Evolutionary conservation across 257 asterid genomes (phyloP).

Genomic region (Primulina tabacum): DNA sequence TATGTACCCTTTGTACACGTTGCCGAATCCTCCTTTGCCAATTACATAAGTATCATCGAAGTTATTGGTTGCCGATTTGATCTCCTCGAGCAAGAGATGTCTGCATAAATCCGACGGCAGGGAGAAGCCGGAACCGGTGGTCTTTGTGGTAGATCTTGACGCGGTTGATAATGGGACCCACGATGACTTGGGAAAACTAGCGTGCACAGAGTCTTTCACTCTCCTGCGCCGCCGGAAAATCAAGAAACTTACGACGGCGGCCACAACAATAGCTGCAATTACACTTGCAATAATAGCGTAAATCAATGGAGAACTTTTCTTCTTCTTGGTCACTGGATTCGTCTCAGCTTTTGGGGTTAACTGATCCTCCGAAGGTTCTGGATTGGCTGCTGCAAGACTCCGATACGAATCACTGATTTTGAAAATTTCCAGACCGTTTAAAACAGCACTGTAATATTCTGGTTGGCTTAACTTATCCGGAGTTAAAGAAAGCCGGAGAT

Average conservation of each 20-base stretch:
- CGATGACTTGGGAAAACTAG: conserved; percentile 30
- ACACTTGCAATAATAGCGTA: conserved; percentile 30
- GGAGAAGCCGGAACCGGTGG: neutral
- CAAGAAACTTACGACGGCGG: conserved; percentile 24
- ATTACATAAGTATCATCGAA: conserved; percentile 38
- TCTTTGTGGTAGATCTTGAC: conserved; percentile 30
- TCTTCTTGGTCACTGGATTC: neutral
- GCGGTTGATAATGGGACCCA: conserved; percentile 31
- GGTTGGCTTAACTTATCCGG: conserved; percentile 16
- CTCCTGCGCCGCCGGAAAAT: conserved; percentile 30
- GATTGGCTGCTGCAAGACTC: conserved; percentile 50
- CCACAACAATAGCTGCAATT: conserved; percentile 24
- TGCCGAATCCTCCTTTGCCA: conserved; percentile 63
- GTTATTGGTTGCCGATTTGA: conserved; percentile 39
- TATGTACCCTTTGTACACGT: conserved; percentile 49
- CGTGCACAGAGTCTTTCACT: conserved; percentile 24
- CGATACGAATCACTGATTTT: conserved; percentile 33
- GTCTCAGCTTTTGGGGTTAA: neutral
- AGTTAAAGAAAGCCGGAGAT: conserved; percentile 30
- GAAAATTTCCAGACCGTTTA: conserved; percentile 68
- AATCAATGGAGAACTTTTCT: neutral
- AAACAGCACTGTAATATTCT: conserved; percentile 16
- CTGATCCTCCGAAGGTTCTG: neutral
- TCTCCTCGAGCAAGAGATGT: conserved; percentile 46
- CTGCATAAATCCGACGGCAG: conserved; percentile 31